Percentiles rank a stretch among this genome's conserved stretches.
Evolutionary conservation across 2,329 filamentous ascomycete genomes (phyloP).

Genomic region (Aspergillus terreus): DNA sequence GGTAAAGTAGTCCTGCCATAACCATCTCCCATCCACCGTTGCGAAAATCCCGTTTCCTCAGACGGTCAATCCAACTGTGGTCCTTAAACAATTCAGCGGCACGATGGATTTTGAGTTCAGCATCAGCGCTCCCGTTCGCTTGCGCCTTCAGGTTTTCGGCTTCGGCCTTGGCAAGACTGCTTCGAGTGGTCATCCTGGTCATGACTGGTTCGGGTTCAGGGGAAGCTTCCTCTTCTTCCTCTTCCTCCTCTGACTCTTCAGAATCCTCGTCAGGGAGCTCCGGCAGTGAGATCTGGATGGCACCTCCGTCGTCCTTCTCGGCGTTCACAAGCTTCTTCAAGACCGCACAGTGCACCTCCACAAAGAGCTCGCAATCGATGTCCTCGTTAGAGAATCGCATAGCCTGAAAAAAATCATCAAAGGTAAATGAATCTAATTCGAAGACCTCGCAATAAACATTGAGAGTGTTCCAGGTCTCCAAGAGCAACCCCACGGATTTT

Average conservation of each 20-base stretch:
- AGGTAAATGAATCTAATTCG: constrained; percentile 91
- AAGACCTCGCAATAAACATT: constrained; percentile 98
- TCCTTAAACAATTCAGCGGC: constrained; percentile 71
- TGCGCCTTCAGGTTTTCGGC: constrained; percentile 65
- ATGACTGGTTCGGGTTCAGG: constrained; percentile 63
- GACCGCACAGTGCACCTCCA: constrained; percentile 87
- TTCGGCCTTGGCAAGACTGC: constrained; percentile 78
- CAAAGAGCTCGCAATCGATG: constrained; percentile 75
- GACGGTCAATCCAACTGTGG: constrained; percentile 80
- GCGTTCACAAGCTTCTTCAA: constrained; percentile 80
- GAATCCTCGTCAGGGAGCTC: constrained; percentile 69
- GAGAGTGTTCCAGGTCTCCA: constrained; percentile 94
- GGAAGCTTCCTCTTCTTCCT: constrained; percentile 56
- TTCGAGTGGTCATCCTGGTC: constrained; percentile 70
- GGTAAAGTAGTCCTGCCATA: constrained; percentile 79
- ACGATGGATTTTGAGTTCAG: constrained; percentile 38
- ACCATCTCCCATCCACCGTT: constrained; percentile 91
- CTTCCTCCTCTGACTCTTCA: constrained; percentile 60
- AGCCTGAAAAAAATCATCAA: constrained; percentile 91
- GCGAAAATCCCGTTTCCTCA: constrained; percentile 78
- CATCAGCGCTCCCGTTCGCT: constrained; percentile 46
- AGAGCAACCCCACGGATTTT: constrained; percentile 76
- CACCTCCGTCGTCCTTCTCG: constrained; percentile 67
- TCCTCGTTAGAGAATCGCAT: constrained; percentile 73
- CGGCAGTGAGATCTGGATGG: constrained; percentile 73